Conservation (phyloP, 345 rosid genomes). For the Eucalyptus marginata region DNA sequence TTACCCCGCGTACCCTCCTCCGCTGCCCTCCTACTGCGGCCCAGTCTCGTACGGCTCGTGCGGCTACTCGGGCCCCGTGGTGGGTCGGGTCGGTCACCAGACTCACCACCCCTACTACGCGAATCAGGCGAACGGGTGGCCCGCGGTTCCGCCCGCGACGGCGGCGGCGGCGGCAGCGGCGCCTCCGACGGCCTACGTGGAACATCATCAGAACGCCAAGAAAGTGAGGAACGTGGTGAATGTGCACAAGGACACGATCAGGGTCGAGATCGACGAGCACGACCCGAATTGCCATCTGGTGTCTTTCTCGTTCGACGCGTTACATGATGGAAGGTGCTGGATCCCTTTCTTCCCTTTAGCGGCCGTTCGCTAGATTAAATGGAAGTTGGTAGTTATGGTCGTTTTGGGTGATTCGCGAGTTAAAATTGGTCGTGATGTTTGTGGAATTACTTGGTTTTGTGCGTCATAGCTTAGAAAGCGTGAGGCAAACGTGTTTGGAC, state of each 20-base stretch:
- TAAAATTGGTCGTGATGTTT: background rate
- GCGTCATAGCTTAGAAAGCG: background rate
- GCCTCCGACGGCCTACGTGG: constrained; percentile 45
- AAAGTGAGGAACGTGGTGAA: constrained; percentile 88
- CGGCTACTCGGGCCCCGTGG: constrained; percentile 18
- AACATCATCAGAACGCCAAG: constrained; percentile 67
- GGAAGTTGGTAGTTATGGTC: background rate
- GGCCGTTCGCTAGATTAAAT: background rate
- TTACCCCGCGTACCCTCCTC: constrained; percentile 5
- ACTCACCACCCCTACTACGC: constrained; percentile 31
- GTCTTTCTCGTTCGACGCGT: constrained; percentile 83
- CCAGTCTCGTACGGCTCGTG: constrained; percentile 13
- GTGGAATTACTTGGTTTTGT: background rate
- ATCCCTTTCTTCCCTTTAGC: background rate
- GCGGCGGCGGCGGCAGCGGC: background rate
- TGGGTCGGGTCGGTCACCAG: constrained; percentile 24
- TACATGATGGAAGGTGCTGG: constrained; percentile 76
- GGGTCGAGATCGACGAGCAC: constrained; percentile 45
- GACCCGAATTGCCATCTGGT: constrained; percentile 66
- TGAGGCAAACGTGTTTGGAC: background rate
- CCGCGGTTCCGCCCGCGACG: background rate
- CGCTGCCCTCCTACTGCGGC: constrained; percentile 7
- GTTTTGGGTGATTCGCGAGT: background rate
- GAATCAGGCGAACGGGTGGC: constrained; percentile 40
- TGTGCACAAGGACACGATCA: constrained; percentile 75